Percentiles rank a stretch among this genome's conserved stretches.
These are phyloP conservation scores for Agastache rugosa DNA, from an alignment of 257 asterid genomes.

Conservation along the genomic window DNA sequence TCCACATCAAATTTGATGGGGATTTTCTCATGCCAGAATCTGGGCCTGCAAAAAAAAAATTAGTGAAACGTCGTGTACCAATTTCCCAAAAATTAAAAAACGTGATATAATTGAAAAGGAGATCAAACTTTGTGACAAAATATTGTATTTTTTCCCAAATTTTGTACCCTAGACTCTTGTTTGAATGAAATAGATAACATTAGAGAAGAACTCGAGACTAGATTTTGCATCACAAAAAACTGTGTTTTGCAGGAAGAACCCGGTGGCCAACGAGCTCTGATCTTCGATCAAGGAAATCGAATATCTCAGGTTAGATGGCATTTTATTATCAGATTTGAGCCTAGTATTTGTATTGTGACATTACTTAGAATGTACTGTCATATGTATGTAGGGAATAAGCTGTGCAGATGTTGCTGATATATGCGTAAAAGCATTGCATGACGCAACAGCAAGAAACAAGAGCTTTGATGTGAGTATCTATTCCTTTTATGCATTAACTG, in stretches of 20 bases:
- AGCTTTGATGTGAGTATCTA: conserved; percentile 83
- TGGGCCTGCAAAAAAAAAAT: too few species aligned
- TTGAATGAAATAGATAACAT: background rate
- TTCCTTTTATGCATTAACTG: background rate
- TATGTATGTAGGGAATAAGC: conserved; percentile 74
- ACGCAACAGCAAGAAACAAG: conserved; percentile 96
- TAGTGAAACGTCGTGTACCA: too few species aligned
- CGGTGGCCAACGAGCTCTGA: conserved; percentile 97
- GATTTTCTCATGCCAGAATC: too few species aligned
- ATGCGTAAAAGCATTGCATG: conserved; percentile 96
- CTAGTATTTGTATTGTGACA: background rate
- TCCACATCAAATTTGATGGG: too few species aligned
- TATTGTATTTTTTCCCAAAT: too few species aligned
- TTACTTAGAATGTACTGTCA: conserved; percentile 22
- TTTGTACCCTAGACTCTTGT: background rate
- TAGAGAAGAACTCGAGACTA: background rate
- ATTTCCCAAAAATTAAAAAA: too few species aligned
- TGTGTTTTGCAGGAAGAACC: conserved; percentile 85
- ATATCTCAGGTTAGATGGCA: conserved; percentile 74
- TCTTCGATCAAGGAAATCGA: conserved; percentile 97
- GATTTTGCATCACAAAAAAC: conserved; percentile 4
- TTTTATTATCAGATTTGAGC: background rate
- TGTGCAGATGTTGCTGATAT: conserved; percentile 99
- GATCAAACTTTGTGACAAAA: too few species aligned
- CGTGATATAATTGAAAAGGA: too few species aligned